Base-by-base conservation (phyloP, 805 yeast species). In the Myxozyma mucilagina region DNA sequence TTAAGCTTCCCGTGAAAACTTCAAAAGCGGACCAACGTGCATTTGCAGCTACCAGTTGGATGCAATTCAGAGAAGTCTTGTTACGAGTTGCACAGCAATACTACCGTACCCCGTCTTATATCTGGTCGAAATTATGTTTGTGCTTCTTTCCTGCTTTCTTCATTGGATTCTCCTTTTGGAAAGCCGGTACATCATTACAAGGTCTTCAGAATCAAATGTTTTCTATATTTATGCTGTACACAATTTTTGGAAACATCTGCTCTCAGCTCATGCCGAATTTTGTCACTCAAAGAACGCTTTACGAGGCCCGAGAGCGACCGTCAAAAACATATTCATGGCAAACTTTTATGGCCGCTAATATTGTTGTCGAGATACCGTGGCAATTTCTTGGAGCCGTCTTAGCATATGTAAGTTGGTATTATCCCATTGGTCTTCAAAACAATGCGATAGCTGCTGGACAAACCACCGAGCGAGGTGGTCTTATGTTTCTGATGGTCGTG, bases 141-240 rank as follows among this genome's bases (percentile, higher is more conserved):
- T 79, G 82, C 64, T 74, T 79, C 7, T 69, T 79, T 7, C 74
- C 87, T 61, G 78, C 85, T 35, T 69, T 87, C 45, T 84, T 86
- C 75, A 84, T 84, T 66, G 89, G 90, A 64, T 84, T 86, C 69
- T 80, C 89, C 6, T 86, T 85, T 73, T 86, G 82, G 74, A 85
- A 85, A 60, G 87, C 89, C 29, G 78, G 79, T 56, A 79, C 79
- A 14, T 79, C 90, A 10, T 69, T 80, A 39, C 89, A 83, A 72
- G 87, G 90, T 70, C 72, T 89, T 68, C 96, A 90, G 73, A 89
- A 89, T 74, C 94, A 87, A 76, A 85, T 88, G 90, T 83, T 87
- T 68, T 79, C 91, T 1, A 71, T 87, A 43, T 89, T 89, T 76
- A 86, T 87, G 90, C 81, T 84, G 68, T 71, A 83, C 47, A 79